A percentile compares a stretch with the other conserved stretches of the same genome.
Conservation (phyloP, 257 asterid species). For the Ehretia macrophylla region DNA sequence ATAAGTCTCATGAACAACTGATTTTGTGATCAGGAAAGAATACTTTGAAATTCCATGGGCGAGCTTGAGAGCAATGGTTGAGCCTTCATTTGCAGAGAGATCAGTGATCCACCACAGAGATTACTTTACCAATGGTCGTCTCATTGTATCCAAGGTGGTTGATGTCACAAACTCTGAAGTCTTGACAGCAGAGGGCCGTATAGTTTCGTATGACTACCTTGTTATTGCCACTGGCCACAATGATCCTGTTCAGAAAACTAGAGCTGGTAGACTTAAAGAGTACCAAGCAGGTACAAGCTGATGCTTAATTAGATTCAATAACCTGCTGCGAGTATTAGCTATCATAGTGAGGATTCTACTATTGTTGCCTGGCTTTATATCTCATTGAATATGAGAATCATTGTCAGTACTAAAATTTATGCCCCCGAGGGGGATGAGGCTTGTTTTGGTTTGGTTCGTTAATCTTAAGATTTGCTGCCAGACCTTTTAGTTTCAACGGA, state of each 20-base stretch:
- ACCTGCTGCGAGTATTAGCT: neutral
- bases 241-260: conserved; percentile 40
- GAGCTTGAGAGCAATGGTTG: conserved; percentile 71
- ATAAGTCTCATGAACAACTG: neutral
- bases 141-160: conserved; percentile 57
- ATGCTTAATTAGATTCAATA: neutral
- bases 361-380: too few species aligned
- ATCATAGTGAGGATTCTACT: too few species aligned
- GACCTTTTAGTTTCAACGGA: too few species aligned
- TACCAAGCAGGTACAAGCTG: conserved; percentile 42
- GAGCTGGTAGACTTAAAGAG: conserved; percentile 46
- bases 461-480: too few species aligned
- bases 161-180: conserved; percentile 51
- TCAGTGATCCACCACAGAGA: conserved; percentile 73
- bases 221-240: conserved; percentile 85
- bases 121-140: conserved; percentile 70
- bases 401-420: too few species aligned
- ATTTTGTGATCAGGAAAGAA: conserved; percentile 55
- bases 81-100: conserved; percentile 72
- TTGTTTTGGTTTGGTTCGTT: too few species aligned
- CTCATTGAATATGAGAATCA: too few species aligned
- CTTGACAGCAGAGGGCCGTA: conserved; percentile 59
- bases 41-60: conserved; percentile 91
- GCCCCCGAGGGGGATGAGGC: too few species aligned
- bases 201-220: conserved; percentile 58